These are phyloP conservation scores for Pelargonium australe DNA, from an alignment of 441 rosid species.

Conservation along the genomic window DNA sequence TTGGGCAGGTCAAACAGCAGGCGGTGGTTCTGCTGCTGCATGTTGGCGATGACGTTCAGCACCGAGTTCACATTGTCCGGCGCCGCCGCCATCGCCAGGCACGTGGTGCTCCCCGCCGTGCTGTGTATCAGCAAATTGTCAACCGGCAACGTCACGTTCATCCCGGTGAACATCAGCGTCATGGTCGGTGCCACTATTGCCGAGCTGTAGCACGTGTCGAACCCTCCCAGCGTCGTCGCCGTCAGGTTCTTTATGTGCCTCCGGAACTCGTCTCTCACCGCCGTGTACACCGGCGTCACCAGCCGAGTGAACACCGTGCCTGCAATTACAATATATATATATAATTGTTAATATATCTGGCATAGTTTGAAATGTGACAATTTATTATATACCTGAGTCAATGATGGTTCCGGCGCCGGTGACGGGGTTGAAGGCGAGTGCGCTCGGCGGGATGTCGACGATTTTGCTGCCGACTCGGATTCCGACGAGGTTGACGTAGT, in stretches of 20 bases:
- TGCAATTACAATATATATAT: too few relatives aligned
- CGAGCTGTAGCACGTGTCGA: slow-evolving; percentile 80
- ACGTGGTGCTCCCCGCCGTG: slow-evolving; percentile 60
- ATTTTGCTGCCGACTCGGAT: slow-evolving; percentile 66
- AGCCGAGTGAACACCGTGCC: slow-evolving; percentile 61
- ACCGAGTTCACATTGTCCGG: slow-evolving; percentile 71
- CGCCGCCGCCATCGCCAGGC: slow-evolving; percentile 83
- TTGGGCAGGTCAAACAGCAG: slow-evolving; percentile 72
- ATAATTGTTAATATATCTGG: too few relatives aligned
- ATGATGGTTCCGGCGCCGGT: slow-evolving; percentile 86
- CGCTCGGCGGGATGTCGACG: slow-evolving; percentile 59
- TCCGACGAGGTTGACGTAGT: slow-evolving; percentile 65
- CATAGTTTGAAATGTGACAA: too few relatives aligned
- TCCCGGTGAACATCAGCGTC: slow-evolving; percentile 76
- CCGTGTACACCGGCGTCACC: slow-evolving; percentile 58
- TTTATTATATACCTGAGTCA: slow-evolving; percentile 59
- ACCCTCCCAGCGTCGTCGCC: slow-evolving; percentile 51
- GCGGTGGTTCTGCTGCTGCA: slow-evolving; percentile 97
- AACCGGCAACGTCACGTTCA: slow-evolving; percentile 72
- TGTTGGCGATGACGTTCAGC: slow-evolving; percentile 76
- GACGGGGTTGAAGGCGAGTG: slow-evolving; percentile 60
- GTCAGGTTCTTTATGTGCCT: slow-evolving; percentile 25
- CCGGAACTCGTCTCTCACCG: slow-evolving; percentile 65
- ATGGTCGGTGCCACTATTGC: slow-evolving; percentile 62
- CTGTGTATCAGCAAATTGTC: slow-evolving; percentile 86